Percentiles rank a stretch among this genome's conserved stretches.
Evolutionary conservation across 495 filamentous ascomycete species (phyloP).

Genomic region (Penicillium flavigenum): DNA sequence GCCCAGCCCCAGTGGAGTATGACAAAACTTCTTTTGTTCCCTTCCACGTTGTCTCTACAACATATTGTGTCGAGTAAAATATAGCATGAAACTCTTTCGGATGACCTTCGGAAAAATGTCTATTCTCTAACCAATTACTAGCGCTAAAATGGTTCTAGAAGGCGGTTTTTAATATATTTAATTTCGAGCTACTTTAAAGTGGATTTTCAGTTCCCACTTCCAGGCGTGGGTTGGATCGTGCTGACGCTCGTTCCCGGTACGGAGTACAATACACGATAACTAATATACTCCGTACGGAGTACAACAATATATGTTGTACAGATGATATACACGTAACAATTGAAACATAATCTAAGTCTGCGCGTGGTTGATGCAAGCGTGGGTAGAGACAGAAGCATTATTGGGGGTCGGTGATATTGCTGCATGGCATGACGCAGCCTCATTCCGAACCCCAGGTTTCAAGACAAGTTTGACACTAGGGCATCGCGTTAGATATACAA

Average conservation of each 20-base stretch:
- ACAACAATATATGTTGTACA: neutral
- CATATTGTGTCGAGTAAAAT: constrained; percentile 6
- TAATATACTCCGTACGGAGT: neutral
- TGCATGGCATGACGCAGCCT: neutral
- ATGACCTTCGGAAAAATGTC: constrained; percentile 3
- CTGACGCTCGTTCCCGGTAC: constrained; percentile 2
- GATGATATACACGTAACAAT: neutral
- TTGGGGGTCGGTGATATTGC: neutral
- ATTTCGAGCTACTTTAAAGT: constrained; percentile 5
- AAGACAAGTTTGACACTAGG: neutral
- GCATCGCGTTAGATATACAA: neutral
- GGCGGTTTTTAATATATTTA: constrained; percentile 12
- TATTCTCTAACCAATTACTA: neutral
- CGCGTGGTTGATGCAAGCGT: constrained; percentile 1
- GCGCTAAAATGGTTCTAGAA: constrained; percentile 9
- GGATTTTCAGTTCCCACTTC: constrained; percentile 9
- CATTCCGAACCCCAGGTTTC: neutral
- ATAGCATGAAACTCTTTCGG: constrained; percentile 3
- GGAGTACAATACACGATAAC: neutral
- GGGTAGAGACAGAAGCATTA: neutral
- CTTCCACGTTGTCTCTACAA: constrained; percentile 1
- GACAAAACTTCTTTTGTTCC: neutral
- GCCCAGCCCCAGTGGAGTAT: constrained; percentile 5
- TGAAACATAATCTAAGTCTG: neutral
- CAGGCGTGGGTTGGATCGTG: constrained; percentile 4